Percentiles rank a stretch among this genome's conserved stretches.
These are phyloP conservation scores for Misopates orontium DNA, from an alignment of 257 asterid species.

Conservation along the genomic window DNA sequence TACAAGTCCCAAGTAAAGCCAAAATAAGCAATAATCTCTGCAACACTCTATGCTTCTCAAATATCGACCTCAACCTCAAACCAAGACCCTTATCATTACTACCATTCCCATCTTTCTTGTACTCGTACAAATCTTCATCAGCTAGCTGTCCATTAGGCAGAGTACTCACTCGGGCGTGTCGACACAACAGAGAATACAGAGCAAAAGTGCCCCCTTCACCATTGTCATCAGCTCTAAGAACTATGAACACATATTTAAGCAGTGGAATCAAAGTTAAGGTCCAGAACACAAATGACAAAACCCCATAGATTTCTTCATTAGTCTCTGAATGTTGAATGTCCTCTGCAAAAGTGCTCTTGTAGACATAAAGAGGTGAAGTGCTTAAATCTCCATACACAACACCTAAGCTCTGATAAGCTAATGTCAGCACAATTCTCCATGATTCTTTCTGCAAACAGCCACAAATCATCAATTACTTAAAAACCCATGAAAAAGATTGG, in stretches of 20 bases:
- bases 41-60: conserved; percentile 50
- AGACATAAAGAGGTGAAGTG: conserved; percentile 66
- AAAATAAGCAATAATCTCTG: conserved; percentile 48
- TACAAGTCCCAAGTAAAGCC: conserved; percentile 73
- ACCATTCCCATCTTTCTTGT: conserved; percentile 42
- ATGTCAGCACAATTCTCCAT: conserved; percentile 55
- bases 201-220: conserved; percentile 92
- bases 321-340: conserved; percentile 66
- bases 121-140: conserved; percentile 59
- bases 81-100: conserved; percentile 34
- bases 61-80: conserved; percentile 45
- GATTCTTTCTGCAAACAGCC: conserved; percentile 48
- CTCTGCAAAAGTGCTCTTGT: conserved; percentile 69
- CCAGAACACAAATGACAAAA: conserved; percentile 66
- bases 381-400: conserved; percentile 75
- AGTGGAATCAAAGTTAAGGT: conserved; percentile 53
- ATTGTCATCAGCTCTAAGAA: conserved; percentile 63
- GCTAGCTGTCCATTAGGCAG: conserved; percentile 67
- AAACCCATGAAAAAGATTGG: too few species aligned
- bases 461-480: too few species aligned
- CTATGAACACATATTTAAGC: conserved; percentile 70
- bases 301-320: conserved; percentile 65
- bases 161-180: conserved; percentile 54
- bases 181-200: conserved; percentile 57
- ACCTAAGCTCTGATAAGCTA: conserved; percentile 68